Base-by-base conservation (phyloP, 2,329 filamentous ascomycete species). In the Diplodia sapinea region DNA sequence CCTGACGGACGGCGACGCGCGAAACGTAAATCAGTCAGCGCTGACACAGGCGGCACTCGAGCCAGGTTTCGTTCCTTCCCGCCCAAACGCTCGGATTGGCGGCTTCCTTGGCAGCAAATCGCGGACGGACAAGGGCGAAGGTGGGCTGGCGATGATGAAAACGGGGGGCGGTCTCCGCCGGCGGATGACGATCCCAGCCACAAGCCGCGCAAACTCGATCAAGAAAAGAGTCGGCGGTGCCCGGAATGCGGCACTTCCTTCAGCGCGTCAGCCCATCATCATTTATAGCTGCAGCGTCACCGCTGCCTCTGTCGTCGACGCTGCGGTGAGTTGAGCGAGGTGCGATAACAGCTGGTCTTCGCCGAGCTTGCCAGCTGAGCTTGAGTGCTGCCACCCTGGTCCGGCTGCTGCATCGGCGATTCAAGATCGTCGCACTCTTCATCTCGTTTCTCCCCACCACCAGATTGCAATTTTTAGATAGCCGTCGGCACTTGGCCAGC, bases 341-440 rank as follows among this genome's bases (percentile, higher is more conserved):
- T 33, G 31, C 31, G 31, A 33, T 33, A 8, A 8, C 31, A 9
- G 8, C 31, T 33, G 6, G 4, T 33, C 31, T 33, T 1, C 31
- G 31, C 31, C 8, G 31, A 33, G 31, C 31, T 8, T 33, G 31
- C 47, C 9, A 31, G 57, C 11, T 33, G 57, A 49, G 57, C 57
- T 33, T 50, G 57, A 23, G 40, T 15, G 17, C 23, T 15, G 36
- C n/a, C 6, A 59, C 2, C 40, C 57, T 49, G 38, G 15, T 12
- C 33, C 31, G 33, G 38, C 54, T 43, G 54, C 33, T 33, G 33
- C 59, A 63, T 63, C 59, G 59, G 59, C 59, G 59, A 63, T 63
- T 50, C 59, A n/a, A 38, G 59, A 63, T 51, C 59, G 59, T 51
- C 59, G 59, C 31, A n/a, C 17, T 62, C 43, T 50, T 63, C 59